Conservation (phyloP, 2,329 filamentous ascomycete species). For the Trichoderma arundinaceum region DNA sequence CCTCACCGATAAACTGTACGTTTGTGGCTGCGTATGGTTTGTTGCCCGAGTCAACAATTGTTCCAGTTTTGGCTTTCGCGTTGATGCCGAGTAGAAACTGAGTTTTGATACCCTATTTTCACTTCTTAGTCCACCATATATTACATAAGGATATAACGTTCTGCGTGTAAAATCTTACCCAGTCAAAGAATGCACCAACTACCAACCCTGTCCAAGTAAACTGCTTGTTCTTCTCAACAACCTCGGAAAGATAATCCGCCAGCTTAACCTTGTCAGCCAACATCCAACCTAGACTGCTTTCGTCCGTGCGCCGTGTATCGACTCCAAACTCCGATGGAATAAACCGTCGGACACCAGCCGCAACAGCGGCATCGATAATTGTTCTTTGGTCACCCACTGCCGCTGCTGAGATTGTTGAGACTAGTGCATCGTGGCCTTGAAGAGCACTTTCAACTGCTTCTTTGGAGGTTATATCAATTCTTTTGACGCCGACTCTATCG, state of each 20-base stretch:
- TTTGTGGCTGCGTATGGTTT: slow-evolving; percentile 1
- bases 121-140: not conserved
- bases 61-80: not conserved
- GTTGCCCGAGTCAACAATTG: not conserved
- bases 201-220: slow-evolving; percentile 2
- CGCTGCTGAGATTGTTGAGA: slow-evolving; percentile 5
- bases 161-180: not conserved
- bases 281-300: slow-evolving; percentile 1
- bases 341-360: slow-evolving; percentile 5
- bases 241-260: not conserved
- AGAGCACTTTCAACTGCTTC: not conserved
- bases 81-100: slow-evolving; percentile 3
- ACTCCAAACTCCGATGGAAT: slow-evolving; percentile 5
- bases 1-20: not conserved
- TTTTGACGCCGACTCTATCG: not conserved
- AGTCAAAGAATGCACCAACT: slow-evolving; percentile 13
- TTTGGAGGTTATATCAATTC: slow-evolving; percentile 9
- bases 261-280: not conserved
- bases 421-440: slow-evolving; percentile 7
- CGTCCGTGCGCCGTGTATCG: not conserved
- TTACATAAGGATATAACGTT: no score
- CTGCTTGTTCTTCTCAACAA: not conserved
- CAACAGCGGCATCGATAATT: slow-evolving; percentile 12
- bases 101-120: slow-evolving; percentile 1
- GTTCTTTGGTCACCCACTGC: not conserved